Percentiles rank a stretch among this genome's conserved stretches.
Evolutionary conservation across 2,329 filamentous ascomycete species (phyloP).

Genomic region (Calonectria hawksworthii): DNA sequence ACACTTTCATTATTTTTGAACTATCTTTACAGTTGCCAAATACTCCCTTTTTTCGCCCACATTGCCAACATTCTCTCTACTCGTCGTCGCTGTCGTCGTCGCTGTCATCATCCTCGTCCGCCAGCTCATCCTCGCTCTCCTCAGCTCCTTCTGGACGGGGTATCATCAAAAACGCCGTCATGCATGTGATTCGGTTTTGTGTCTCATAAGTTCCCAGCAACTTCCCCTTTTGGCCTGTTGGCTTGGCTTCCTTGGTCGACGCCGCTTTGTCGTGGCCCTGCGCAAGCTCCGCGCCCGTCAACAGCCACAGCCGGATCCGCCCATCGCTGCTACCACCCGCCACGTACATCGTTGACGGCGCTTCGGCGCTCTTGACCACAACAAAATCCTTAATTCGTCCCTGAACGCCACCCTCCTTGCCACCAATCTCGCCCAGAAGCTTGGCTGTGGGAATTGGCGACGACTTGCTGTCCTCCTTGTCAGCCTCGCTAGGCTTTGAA

Average conservation of each 20-base stretch:
- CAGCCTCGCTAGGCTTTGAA: conserved; percentile 51
- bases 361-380: conserved; percentile 64
- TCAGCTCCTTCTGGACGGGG: conserved; percentile 72
- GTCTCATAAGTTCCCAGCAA: conserved; percentile 86
- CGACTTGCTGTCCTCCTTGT: conserved; percentile 50
- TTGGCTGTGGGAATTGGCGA: conserved; percentile 69
- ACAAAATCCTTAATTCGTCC: conserved; percentile 92
- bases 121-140: conserved; percentile 68
- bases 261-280: conserved; percentile 42
- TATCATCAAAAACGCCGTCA: conserved; percentile 89
- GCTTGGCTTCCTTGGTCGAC: conserved; percentile 42
- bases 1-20: conserved; percentile 1
- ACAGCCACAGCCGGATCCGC: conserved; percentile 81
- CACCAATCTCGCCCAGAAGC: conserved; percentile 83
- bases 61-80: not conserved
- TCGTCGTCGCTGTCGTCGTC: conserved; percentile 56
- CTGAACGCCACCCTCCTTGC: conserved; percentile 74
- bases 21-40: not conserved
- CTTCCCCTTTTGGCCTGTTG: conserved; percentile 65
- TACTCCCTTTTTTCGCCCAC: not conserved
- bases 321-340: conserved; percentile 89
- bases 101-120: conserved; percentile 56
- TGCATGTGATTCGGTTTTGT: conserved; percentile 88
- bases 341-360: conserved; percentile 65
- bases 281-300: conserved; percentile 61